Conservation (phyloP, 176 grass and related monocot species). For the Panicum miliaceum region DNA sequence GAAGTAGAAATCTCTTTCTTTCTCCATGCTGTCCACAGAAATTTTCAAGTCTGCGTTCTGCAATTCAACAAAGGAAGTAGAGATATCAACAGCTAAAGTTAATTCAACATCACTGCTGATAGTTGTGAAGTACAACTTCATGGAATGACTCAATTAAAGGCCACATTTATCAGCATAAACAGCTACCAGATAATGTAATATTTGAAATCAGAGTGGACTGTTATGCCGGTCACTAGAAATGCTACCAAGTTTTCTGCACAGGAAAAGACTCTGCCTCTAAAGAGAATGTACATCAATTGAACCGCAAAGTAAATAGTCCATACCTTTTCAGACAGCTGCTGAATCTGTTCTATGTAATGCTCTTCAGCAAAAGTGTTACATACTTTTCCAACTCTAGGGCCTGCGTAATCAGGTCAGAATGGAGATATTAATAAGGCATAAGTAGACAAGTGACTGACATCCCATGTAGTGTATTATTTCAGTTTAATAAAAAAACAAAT, state of each 20-base stretch:
- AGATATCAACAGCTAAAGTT: conserved; percentile 1
- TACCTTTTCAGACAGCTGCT: conserved; percentile 72
- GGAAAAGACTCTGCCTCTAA: background rate
- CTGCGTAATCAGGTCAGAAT: conserved; percentile 38
- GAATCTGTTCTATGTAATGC: conserved; percentile 57
- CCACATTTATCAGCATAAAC: background rate
- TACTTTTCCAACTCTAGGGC: conserved; percentile 52
- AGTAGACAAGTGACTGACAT: conserved; percentile 2
- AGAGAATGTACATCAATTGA: background rate
- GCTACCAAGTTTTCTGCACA: background rate
- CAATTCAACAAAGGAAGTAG: conserved; percentile 38
- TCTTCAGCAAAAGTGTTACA: conserved; percentile 43
- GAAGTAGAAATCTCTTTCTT: conserved; percentile 94
- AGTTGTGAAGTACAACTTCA: background rate
- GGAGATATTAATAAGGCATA: conserved; percentile 25
- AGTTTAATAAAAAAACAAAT: background rate
- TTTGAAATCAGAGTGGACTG: conserved; percentile 8
- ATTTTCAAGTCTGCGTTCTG: conserved; percentile 68
- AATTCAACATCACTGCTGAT: conserved; percentile 4
- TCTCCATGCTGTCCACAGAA: conserved; percentile 63
- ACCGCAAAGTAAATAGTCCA: background rate
- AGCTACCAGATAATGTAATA: conserved; percentile 4
- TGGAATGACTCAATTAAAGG: background rate
- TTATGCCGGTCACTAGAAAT: background rate
- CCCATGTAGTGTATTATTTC: background rate